Conservation (phyloP, 495 filamentous ascomycete genomes). For the Penicillium maclennaniae region DNA sequence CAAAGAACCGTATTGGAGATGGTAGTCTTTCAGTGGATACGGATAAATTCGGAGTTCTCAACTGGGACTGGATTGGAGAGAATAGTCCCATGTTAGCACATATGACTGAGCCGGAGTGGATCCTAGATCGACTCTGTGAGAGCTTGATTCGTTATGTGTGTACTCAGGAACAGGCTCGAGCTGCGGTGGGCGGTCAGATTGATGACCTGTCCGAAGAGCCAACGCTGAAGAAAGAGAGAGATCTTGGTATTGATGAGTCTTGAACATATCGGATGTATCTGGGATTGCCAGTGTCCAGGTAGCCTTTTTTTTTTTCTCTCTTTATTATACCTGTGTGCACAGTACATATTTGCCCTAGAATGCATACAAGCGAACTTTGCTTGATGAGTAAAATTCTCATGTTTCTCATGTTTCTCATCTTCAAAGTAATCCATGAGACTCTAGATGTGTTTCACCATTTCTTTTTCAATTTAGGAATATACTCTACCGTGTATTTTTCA, state of each 20-base stretch:
- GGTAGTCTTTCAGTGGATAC: conserved; percentile 34
- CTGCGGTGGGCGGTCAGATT: background rate
- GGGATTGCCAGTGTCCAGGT: background rate
- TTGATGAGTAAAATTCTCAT: background rate
- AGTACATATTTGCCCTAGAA: background rate
- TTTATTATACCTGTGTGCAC: background rate
- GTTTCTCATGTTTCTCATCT: too few species aligned
- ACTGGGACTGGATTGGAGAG: conserved; percentile 68
- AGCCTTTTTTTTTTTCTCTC: background rate
- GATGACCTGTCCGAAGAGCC: conserved; percentile 17
- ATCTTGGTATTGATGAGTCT: conserved; percentile 23
- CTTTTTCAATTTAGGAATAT: background rate
- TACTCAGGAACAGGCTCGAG: conserved; percentile 22
- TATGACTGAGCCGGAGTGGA: conserved; percentile 56
- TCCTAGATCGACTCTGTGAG: conserved; percentile 57
- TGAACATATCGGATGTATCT: background rate
- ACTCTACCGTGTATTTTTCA: background rate
- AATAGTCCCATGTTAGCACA: conserved; percentile 57
- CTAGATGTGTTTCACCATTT: background rate
- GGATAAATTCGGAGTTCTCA: conserved; percentile 53
- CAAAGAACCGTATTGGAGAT: background rate
- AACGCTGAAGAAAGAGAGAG: conserved; percentile 27
- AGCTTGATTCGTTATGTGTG: conserved; percentile 53
- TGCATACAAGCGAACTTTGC: background rate
- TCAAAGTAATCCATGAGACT: too few species aligned